Conservation (phyloP, 139 green algal species). For the Haematococcus lacustris region DNA sequence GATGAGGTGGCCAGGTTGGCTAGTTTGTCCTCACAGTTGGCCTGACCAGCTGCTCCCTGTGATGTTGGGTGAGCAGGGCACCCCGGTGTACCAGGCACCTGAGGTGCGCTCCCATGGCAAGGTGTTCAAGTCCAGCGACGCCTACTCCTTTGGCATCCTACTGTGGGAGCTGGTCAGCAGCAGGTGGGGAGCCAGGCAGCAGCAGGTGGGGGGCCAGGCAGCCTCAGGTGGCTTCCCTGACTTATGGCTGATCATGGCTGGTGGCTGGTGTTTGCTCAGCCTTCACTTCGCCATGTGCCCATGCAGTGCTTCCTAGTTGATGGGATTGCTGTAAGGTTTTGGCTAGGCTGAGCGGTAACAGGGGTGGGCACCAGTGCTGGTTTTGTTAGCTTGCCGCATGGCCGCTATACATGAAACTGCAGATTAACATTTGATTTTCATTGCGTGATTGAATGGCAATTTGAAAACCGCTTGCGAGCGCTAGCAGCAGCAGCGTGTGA, state of each 20-base stretch:
- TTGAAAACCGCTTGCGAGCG: neutral
- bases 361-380: too few species aligned
- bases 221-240: neutral
- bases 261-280: neutral
- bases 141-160: constrained; percentile 3
- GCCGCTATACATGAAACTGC: neutral
- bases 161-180: neutral
- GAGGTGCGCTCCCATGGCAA: constrained; percentile 19
- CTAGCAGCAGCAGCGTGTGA: neutral
- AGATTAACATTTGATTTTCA: neutral
- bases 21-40: too few species aligned
- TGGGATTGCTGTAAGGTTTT: too few species aligned
- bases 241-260: neutral
- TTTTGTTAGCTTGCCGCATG: too few species aligned
- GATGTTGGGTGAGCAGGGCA: constrained; percentile 1
- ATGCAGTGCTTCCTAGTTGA: neutral
- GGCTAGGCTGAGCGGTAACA: too few species aligned
- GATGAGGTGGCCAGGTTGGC: too few species aligned
- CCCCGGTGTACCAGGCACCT: neutral
- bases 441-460: neutral
- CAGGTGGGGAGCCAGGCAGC: neutral
- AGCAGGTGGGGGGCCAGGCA: neutral
- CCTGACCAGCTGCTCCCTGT: too few species aligned
- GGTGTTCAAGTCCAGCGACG: constrained; percentile 4
- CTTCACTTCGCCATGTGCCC: neutral